Base-by-base conservation (phyloP, 192 early-diverging fungal genomes). In the Coemansia sp. region DNA sequence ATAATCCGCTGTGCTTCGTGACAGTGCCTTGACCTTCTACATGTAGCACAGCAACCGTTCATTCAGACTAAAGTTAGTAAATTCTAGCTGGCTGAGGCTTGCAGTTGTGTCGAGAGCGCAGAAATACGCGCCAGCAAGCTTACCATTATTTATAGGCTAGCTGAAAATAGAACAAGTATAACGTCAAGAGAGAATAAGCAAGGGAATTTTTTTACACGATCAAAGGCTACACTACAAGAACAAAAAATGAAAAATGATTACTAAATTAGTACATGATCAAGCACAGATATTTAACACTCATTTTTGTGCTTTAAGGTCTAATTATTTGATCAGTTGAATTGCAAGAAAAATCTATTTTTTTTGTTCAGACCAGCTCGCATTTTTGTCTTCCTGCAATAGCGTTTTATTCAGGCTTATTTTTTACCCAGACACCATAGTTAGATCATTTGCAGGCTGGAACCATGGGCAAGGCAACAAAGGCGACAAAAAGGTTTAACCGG, bases 1-100 rank as follows among this genome's bases (percentile, higher is more conserved):
- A 59, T 87, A 89, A 39, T 93, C 90, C 26, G 84, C 86, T 5
- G 88, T 83, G 57, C 87, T 88, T 11, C 97, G 89, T 27, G 90
- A 92, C 27, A 99, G 86, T 27, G 94, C 91, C 77, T 98, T 97
- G 37, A 99, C 87, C 89, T 97, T 99, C 97, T 90, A 82, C 67
- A 69, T 39, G 51, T 6, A 50, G 31, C 31, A 35, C 7, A 35
- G 6, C 31, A 35, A 35, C 31, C 6, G 7, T 7, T 8, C 31
- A 35, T 35, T 35, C 31, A 35, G 31, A 35, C 31, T 35, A 35
- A 8, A 8, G 31, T 35, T 35, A 8, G 31, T 35, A 35, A 35
- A 35, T 8, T 35, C 6, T 35, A 35, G 31, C 31, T 7, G 8
- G 31, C 6, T 35, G 31, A 35, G 31, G 31, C 31, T 35, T 35